Base-by-base conservation (phyloP, 1,284 basidiomycete species). In the Hymenochaete sp. region DNA sequence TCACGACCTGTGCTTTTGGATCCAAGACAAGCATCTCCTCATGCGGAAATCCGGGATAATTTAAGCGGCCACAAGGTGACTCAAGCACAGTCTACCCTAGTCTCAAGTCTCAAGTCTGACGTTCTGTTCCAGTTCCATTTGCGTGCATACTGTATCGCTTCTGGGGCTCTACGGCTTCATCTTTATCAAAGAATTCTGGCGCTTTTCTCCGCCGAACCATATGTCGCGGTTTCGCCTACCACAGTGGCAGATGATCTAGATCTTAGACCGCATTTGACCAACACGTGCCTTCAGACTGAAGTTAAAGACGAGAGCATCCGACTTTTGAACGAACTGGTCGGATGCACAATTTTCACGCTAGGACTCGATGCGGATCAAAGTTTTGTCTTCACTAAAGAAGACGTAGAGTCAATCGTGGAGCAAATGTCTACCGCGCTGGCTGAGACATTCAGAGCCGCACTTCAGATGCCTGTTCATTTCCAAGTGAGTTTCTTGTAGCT, bases 71-170 rank as follows among this genome's bases (percentile, higher is more conserved):
- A 77, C 58, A 91, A 91, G 71, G 86, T 21, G 25, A 50, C 26
- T 26, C 27, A n/a, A 16, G 21, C 6, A n/a, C 5, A 5, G 5
- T 35, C 21, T 44, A 44, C 14, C 25, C 49, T 39, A 33, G 38
- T 42, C 50, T 45, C 53, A 38, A 33, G 47, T 48, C 35, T 26
- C 48, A 44, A n/a, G 49, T 37, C 47, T 44, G n/a, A 39, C 31
- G n/a, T 37, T 38, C 13, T 24, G 31, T 19, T 41, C 45, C 57
- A 93, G 83, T 98, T 98, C 62, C 96, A 98, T 64, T 73, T 99
- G 33, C 79, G 96, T 29, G 88, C 82, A 2, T 99, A 98, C 61
- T 93, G 93, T 52, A 75, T 98, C 25, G 79, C 91, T 11, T 84
- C 75, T 2, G 84, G 88, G n/a, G 79, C 80, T 25, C 70, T 93